phyloP scores from a whole-genome alignment of 2,329 filamentous ascomycete species.

The Alternaria atra region DNA sequence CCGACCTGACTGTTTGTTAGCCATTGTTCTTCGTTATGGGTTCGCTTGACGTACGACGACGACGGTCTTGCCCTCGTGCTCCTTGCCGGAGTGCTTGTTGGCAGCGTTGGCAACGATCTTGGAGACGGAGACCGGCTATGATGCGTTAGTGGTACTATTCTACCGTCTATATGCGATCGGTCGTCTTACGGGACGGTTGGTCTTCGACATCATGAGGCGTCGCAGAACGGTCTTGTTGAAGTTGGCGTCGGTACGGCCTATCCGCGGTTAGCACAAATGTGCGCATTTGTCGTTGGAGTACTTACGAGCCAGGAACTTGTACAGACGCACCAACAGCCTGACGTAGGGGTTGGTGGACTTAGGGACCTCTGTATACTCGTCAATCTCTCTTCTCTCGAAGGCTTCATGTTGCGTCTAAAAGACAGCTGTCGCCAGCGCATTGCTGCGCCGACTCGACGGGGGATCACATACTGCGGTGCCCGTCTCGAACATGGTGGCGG shows the following conservation, averaged over 20 bases:
- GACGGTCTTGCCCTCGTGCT: conserved; percentile 80
- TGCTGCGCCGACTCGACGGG: conserved; percentile 52
- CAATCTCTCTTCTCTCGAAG: conserved; percentile 44
- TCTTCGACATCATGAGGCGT: conserved; percentile 97
- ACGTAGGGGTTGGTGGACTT: conserved; percentile 99
- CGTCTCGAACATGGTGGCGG: conserved; percentile 70
- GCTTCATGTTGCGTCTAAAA: conserved; percentile 51
- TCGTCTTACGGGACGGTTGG: conserved; percentile 74
- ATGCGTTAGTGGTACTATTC: conserved; percentile 26
- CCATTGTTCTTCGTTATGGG: background rate
- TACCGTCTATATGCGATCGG: background rate
- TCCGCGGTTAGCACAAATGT: conserved; percentile 36
- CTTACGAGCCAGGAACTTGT: conserved; percentile 95
- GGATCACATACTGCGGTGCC: conserved; percentile 69
- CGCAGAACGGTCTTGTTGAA: conserved; percentile 99
- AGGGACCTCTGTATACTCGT: conserved; percentile 53
- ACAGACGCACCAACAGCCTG: conserved; percentile 97
- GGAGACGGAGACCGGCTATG: conserved; percentile 80
- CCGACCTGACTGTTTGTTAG: conserved; percentile 63
- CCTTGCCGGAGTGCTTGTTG: conserved; percentile 60
- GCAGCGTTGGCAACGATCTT: conserved; percentile 75
- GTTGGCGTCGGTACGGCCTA: conserved; percentile 92
- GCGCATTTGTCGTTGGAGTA: conserved; percentile 41
- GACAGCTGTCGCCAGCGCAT: conserved; percentile 52
- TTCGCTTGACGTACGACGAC: conserved; percentile 67